Conservation (phyloP, 1,284 basidiomycete species). For the Leucocoprinus gongylophorus region DNA sequence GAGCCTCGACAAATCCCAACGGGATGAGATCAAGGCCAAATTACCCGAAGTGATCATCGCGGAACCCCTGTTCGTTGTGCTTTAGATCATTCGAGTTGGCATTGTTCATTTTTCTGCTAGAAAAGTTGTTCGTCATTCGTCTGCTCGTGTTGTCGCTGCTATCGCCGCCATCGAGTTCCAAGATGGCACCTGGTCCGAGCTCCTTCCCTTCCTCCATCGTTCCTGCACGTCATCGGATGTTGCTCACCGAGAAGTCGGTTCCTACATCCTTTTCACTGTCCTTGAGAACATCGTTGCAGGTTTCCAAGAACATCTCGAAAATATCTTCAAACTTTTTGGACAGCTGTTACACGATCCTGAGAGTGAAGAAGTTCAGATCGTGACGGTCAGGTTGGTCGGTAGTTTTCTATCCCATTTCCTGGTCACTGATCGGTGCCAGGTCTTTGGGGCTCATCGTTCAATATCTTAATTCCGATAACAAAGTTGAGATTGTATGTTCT, state of each 20-base stretch:
- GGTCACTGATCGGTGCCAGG: conserved; percentile 33
- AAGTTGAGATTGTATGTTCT: conserved; percentile 70
- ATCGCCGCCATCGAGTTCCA: conserved; percentile 90
- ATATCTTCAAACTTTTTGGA: conserved; percentile 80
- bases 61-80: conserved; percentile 66
- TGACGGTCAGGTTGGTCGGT: conserved; percentile 65
- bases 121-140: conserved; percentile 82
- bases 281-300: conserved; percentile 90
- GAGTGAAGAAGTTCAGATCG: conserved; percentile 87
- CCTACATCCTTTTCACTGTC: conserved; percentile 89
- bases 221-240: conserved; percentile 63
- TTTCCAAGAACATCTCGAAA: conserved; percentile 72
- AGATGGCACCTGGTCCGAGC: conserved; percentile 75
- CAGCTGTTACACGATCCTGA: conserved; percentile 81
- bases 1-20: conserved; percentile 60
- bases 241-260: conserved; percentile 83
- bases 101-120: conserved; percentile 34
- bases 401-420: background rate
- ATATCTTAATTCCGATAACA: conserved; percentile 88
- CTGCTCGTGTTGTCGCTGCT: conserved; percentile 89
- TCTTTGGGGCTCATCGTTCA: conserved; percentile 90
- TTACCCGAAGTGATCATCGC: conserved; percentile 75
- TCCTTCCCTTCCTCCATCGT: conserved; percentile 85
- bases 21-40: conserved; percentile 82
- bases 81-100: background rate